These are phyloP conservation scores for Eimeria falciformis DNA, from an alignment of 169 alveolate genomes.

Conservation along the genomic window DNA sequence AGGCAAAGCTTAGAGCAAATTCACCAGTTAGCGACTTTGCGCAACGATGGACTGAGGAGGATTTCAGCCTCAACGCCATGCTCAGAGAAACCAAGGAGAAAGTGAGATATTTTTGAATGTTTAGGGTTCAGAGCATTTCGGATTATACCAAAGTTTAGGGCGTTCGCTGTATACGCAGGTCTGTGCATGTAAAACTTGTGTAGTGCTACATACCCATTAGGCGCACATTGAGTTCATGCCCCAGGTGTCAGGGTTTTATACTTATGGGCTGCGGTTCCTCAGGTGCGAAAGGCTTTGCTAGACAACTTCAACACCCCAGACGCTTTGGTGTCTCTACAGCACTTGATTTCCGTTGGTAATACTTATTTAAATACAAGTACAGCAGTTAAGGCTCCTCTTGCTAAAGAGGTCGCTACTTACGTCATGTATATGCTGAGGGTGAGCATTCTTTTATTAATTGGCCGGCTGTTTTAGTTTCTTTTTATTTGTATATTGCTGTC, in stretches of 20 bases:
- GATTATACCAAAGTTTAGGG: no score
- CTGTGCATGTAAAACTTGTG: constrained; percentile 2
- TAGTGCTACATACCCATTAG: no score
- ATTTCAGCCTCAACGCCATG: constrained; percentile 76
- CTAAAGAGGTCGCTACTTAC: constrained; percentile 59
- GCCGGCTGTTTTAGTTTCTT: no score
- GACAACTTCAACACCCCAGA: constrained; percentile 91
- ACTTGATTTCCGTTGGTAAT: constrained; percentile 65
- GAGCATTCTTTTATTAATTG: background rate
- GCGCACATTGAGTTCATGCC: no score
- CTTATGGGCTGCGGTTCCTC: no score
- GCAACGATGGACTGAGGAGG: constrained; percentile 83
- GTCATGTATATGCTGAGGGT: constrained; percentile 70
- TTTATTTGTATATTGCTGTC: no score
- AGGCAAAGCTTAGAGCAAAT: constrained; percentile 87
- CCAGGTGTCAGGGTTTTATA: no score
- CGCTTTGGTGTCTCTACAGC: constrained; percentile 66
- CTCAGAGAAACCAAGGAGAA: constrained; percentile 81
- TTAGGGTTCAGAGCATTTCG: background rate
- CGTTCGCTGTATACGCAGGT: background rate
- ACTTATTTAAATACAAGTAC: constrained; percentile 36
- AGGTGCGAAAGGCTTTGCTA: constrained; percentile 87
- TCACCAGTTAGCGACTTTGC: constrained; percentile 53
- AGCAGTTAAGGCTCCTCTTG: constrained; percentile 62
- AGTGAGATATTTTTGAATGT: constrained; percentile 41